Conservation (phyloP, 306 rosid genomes). For the Vicia villosa region DNA sequence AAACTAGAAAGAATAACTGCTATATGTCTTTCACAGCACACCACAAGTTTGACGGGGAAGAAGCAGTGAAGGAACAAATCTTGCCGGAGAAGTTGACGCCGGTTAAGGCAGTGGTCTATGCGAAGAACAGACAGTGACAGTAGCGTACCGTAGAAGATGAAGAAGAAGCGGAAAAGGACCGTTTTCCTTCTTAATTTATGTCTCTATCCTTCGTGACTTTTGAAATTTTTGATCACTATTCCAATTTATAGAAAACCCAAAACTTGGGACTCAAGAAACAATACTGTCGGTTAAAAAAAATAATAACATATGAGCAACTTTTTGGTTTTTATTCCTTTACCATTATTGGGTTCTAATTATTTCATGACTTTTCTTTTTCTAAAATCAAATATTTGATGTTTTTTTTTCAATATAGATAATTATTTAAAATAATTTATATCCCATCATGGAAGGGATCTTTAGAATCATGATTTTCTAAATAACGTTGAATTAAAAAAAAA, state of each 20-base stretch:
- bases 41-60: too few species aligned
- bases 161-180: background rate
- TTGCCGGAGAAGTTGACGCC: too few species aligned
- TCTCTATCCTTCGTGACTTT: background rate
- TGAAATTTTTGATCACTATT: background rate
- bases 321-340: too few species aligned
- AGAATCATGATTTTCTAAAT: background rate
- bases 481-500: background rate
- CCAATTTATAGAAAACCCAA: background rate
- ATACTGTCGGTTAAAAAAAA: background rate
- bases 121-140: background rate
- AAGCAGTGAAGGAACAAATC: too few species aligned
- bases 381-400: background rate
- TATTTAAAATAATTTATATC: background rate
- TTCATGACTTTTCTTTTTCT: too few species aligned
- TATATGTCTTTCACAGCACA: too few species aligned
- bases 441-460: background rate
- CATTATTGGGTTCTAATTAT: too few species aligned
- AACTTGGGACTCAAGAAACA: background rate
- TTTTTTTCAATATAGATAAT: background rate
- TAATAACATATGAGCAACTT: background rate
- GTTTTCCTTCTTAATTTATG: background rate
- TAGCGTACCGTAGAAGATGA: background rate
- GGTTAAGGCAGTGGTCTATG: too few species aligned
- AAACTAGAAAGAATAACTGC: too few species aligned